Evolutionary conservation across 2,329 filamentous ascomycete genomes (phyloP), one percentile per base, ranked within the genome.

Genomic region (Coniochaeta hoffmannii): DNA sequence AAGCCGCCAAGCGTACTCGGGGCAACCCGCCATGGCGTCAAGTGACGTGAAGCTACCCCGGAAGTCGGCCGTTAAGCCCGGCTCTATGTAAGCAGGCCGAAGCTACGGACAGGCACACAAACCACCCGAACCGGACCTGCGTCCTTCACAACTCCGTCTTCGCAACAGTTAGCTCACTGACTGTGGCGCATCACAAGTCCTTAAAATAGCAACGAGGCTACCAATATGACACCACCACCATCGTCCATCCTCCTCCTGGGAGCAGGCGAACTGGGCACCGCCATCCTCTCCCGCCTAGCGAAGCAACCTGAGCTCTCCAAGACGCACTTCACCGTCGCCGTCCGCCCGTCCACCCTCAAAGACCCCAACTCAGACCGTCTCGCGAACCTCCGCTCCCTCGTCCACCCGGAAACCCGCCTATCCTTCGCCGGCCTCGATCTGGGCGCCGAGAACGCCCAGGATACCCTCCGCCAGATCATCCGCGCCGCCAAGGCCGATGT

Each of bases 261-360:
- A 22, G 49, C 49, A 4, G 49, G 49, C 28, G 49, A 51, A 51
- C 49, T 51, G 14, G 49, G 49, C 26, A 51, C 28, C 30, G 49
- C 49, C 26, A 51, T 51, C 49, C 49, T 51, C 1, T 24, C 15
- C n/a, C 49, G 32, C 6, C 19, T 51, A 14, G 26, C 49, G 2
- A 31, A 31, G 10, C 49, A 51, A 3, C 49, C 49, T 4, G n/a
- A 15, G 15, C 49, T 51, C 49, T 34, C 28, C 24, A 6, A 10
- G 10, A 51, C 49, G 2, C 49, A 28, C 49, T 19, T 51, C 26
- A 51, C 49, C 49, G 17, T 51, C 9, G 49, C 49, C 49, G 28
- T 51, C 28, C 49, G 49, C 26, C 49, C 49, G 7, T 2, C 12
- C 12, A 31, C 49, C 28, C 17, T 51, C 15, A 14, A 26, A 7